Base-by-base conservation (phyloP, 208 protist genomes). In the Borovskyia barvae region DNA sequence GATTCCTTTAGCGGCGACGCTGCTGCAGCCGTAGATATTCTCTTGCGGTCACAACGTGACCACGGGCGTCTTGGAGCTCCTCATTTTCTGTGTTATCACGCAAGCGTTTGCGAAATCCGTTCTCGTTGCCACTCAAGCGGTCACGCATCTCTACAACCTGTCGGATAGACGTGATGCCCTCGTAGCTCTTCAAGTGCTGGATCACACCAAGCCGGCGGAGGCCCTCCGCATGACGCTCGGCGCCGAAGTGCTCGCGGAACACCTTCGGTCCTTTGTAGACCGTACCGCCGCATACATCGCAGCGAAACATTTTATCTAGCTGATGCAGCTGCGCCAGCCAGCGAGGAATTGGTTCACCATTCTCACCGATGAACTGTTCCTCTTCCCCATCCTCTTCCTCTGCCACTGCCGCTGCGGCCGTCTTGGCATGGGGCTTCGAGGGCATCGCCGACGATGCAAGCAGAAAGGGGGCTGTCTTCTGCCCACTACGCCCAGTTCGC, bases 221-320 rank as follows among this genome's bases (percentile, higher is more conserved):
- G 26, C 89, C 89, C 51, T 91, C 83, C 12, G 82, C 72, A 59
- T 95, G 89, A 0, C 85, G 80, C 51, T 95, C 85, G 6, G 72
- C 74, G 0, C 80, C 85, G 63, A 95, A 95, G 71, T 95, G 89
- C 52, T 92, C 83, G 39, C 76, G 79, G 40, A 92, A 95, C n/a
- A 80, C 65, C 52, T 92, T 90, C 19, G 85, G 89, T 0, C 89
- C 89, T 19, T 87, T 71, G 69, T 92, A 95, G 4, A 95, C 72
- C 8, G 82, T 88, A n/a, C 85, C 85, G 42, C 89, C 89, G 60
- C 89, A 95, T 5, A 95, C 82, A 32, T 93, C 89, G 36, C 89
- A 95, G 39, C 74, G 56, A 45, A 82, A 95, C 2, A 68, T 67
- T 61, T 93, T 95, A 36, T 91, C 75, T 9, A 95, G 77, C 67